phyloP scores from a whole-genome alignment of 306 rosid species.

The cucumber (Cucumis sativus) region DNA sequence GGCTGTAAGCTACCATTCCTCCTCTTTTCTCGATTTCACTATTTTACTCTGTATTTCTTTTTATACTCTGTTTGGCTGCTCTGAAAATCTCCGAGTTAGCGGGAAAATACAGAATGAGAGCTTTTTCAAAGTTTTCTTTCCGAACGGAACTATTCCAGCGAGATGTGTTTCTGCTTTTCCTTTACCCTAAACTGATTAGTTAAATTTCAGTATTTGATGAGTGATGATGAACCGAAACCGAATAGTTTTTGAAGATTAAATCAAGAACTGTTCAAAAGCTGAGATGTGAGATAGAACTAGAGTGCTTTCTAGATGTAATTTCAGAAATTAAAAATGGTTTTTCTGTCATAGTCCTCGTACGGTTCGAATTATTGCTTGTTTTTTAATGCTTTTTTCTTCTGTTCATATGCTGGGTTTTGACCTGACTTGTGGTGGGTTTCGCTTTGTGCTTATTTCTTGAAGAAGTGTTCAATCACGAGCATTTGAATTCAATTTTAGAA shows the following conservation, averaged over 20 bases:
- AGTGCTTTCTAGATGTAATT: not conserved
- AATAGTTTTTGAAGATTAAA: not conserved
- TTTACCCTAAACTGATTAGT: not conserved
- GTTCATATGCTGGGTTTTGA: not conserved
- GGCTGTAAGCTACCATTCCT: slow-evolving; percentile 4
- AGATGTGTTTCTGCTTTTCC: not conserved
- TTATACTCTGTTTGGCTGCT: not conserved
- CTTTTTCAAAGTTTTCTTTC: not conserved
- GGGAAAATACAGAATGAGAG: not conserved
- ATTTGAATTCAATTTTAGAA: not conserved
- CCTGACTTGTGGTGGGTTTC: not conserved
- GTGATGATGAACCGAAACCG: not conserved
- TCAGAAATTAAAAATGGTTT: not conserved
- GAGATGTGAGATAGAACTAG: not conserved
- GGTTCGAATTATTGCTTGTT: not conserved
- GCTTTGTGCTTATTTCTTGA: not conserved
- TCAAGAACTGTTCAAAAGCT: not conserved
- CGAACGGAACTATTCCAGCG: too few relatives aligned
- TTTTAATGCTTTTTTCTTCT: not conserved
- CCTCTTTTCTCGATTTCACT: not conserved
- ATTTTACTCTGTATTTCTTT: not conserved
- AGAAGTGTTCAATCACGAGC: not conserved
- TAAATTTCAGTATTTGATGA: not conserved
- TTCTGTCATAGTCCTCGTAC: not conserved
- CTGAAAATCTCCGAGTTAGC: not conserved